These are phyloP conservation scores for Brasenia schreberi DNA, from an alignment of 164 flowering plant genomes.

Conservation along the genomic window DNA sequence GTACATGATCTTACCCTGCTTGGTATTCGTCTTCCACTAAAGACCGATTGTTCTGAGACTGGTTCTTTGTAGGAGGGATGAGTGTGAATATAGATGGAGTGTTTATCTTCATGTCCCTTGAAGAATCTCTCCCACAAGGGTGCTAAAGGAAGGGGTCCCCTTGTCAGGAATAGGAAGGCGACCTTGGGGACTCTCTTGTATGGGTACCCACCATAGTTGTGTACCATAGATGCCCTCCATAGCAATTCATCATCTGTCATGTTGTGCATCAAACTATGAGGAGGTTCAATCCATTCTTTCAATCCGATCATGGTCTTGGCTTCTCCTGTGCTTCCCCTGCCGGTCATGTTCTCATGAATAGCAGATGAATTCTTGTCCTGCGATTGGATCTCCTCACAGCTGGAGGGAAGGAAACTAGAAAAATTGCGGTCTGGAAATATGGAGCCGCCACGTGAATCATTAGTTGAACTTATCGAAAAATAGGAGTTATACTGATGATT, in stretches of 20 bases:
- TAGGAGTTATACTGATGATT: neutral
- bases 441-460: no score
- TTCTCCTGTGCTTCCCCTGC: neutral
- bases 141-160: conserved; percentile 28
- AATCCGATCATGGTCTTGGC: neutral
- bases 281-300: no score
- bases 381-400: no score
- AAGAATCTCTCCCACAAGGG: conserved; percentile 60
- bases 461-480: no score
- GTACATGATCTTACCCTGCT: conserved; percentile 31
- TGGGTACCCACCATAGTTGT: conserved; percentile 15
- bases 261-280: neutral
- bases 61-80: conserved; percentile 33
- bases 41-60: conserved; percentile 24
- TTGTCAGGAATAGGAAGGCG: conserved; percentile 49
- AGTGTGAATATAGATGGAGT: conserved; percentile 47
- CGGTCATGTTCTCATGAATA: no score
- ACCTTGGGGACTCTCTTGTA: conserved; percentile 29
- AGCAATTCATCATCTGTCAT: conserved; percentile 18
- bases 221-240: conserved; percentile 48
- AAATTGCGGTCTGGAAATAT: no score
- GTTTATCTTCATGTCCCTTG: conserved; percentile 33
- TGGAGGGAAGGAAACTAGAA: no score
- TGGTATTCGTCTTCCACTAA: conserved; percentile 39
- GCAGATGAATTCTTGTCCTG: no score